Percentiles rank a stretch among this genome's conserved stretches.
These are phyloP conservation scores for Aquilaria agallochum DNA, from an alignment of 441 rosid genomes.

Conservation along the genomic window DNA sequence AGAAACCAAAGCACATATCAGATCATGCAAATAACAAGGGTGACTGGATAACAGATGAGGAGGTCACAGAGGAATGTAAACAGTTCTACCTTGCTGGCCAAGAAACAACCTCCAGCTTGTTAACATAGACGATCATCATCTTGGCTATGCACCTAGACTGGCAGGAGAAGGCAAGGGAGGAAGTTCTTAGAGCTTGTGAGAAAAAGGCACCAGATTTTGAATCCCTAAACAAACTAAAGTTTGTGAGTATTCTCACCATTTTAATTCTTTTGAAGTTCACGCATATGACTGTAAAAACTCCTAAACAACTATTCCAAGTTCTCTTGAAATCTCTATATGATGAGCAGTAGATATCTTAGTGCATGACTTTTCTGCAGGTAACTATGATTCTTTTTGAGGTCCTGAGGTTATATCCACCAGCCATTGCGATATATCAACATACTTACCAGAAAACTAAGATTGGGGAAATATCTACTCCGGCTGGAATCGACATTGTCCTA, in stretches of 20 bases:
- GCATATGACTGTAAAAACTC: too few species aligned
- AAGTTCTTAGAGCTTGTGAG: constrained; percentile 31
- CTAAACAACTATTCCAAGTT: too few species aligned
- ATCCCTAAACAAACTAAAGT: constrained; percentile 35
- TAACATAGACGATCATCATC: constrained; percentile 39
- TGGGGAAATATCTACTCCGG: constrained; percentile 31
- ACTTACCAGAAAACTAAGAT: constrained; percentile 28
- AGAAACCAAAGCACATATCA: constrained; percentile 14
- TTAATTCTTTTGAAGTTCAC: too few species aligned
- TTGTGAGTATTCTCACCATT: constrained; percentile 20
- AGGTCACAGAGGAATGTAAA: constrained; percentile 51
- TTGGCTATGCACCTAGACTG: constrained; percentile 52
- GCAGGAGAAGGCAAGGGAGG: constrained; percentile 52
- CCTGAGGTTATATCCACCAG: constrained; percentile 48
- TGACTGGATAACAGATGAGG: constrained; percentile 29
- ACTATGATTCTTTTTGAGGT: constrained; percentile 44
- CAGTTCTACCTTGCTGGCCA: constrained; percentile 48
- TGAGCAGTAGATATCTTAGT: neutral
- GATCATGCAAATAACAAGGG: constrained; percentile 16
- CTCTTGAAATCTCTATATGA: too few species aligned
- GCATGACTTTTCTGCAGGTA: constrained; percentile 24
- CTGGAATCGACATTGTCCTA: constrained; percentile 34
- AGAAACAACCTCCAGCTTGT: constrained; percentile 45
- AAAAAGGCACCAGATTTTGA: constrained; percentile 28
- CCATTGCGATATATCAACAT: constrained; percentile 24